Evolutionary conservation across 2,329 filamentous ascomycete genomes (phyloP), one percentile per base, ranked within the genome.

Genomic region (Aphanoascus verrucosus): DNA sequence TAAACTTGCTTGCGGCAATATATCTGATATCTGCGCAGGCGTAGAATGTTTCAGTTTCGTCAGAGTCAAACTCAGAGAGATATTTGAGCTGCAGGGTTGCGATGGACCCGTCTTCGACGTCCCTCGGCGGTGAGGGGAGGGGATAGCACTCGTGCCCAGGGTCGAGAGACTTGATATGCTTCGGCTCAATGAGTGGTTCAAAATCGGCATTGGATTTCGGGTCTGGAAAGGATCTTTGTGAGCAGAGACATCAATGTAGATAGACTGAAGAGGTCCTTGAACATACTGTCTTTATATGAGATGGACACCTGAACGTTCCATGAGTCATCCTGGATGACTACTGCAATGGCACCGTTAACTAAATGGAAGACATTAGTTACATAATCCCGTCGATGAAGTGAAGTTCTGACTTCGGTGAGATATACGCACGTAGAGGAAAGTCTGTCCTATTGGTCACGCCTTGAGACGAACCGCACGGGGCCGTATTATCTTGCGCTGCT

Each of bases 321-420:
- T 4, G 79, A 77, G 49, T 81, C 77, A 55, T 81, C 76, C 43
- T 81, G 78, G 17, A 77, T 74, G 5, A 78, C 75, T 2, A 83
- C 68, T 1, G 79, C 72, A 12, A 83, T 69, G 44, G 74, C 23
- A 28, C 23, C 23, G 7, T 28, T 28, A 7, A 28, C 23, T 28
- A 28, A 7, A 28, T 28, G 23, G 23, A 3, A 28, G 23, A 7
- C 23, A 28, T 28, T 7, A 28, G 23, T 28, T 4, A 4, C 23
- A 28, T 7, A 28, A 28, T 28, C 23, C 23, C 23, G 3, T 28
- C 23, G 23, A 28, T 28, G 23, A 28, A 28, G 23, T 28, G 23
- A 28, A 28, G 23, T 28, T 7, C 7, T 28, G 23, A 28, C 23
- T 28, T 28, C 7, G 3, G 7, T 69, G 11, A 37, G 41, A 1